phyloP scores from a whole-genome alignment of 139 green algal species.

The Pleodorina starrii region DNA sequence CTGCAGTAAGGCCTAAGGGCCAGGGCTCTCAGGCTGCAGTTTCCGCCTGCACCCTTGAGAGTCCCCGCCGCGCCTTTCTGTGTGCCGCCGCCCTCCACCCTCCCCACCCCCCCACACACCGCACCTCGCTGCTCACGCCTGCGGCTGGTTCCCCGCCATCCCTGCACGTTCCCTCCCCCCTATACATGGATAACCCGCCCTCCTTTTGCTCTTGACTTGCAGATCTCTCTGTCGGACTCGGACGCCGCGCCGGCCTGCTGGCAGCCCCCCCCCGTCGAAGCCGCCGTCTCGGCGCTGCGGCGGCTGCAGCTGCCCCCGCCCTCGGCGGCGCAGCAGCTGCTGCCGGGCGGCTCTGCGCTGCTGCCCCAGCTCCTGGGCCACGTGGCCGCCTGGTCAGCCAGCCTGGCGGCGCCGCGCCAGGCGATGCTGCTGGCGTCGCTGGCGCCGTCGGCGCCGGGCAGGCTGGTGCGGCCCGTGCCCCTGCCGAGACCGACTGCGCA shows the following conservation, averaged over 20 bases:
- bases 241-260: slow-evolving; percentile 32
- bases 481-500: no score
- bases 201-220: no score
- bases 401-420: not conserved
- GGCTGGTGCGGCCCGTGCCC: not conserved
- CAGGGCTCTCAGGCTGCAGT: no score
- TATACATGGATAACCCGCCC: no score
- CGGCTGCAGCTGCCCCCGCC: slow-evolving; percentile 4
- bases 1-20: no score
- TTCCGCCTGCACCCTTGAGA: no score
- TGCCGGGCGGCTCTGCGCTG: slow-evolving; percentile 22
- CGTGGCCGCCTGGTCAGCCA: slow-evolving; percentile 20
- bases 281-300: not conserved
- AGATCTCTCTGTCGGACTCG: not conserved
- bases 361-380: slow-evolving; percentile 20
- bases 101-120: no score
- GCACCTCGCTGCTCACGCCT: no score
- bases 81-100: no score
- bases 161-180: no score
- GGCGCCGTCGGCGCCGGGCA: not conserved
- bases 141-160: no score
- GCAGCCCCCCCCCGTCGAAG: not conserved
- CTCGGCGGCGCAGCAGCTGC: not conserved
- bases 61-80: no score
- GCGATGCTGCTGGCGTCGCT: slow-evolving; percentile 9